Evolutionary conservation across 1,139 yeast species (phyloP), one percentile per base, ranked within the genome.

Genomic region (Kodamaea sp.): DNA sequence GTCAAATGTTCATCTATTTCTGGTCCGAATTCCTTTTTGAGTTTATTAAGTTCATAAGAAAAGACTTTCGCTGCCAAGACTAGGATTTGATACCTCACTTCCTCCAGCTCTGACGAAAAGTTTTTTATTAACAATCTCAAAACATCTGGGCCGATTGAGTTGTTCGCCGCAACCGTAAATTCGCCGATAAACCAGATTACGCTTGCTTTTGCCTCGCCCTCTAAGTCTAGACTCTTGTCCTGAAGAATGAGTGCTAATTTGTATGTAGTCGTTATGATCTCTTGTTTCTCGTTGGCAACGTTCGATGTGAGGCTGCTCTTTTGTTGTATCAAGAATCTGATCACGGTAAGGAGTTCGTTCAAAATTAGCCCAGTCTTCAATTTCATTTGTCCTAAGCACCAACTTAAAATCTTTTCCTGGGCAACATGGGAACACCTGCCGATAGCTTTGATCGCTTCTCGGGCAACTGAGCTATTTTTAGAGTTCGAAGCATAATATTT

Each of bases 121-220:
- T 55, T 59, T 26, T 70, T 70, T n/a, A 83, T 60, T 26, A 84
- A 59, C 7, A 62, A 59, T 34, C 96, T 70, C 37, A 89, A 64
- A 1, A 88, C 77, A 55, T 92, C 97, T 0, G 95, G 94, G 1
- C 88, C 88, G 29, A 85, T 70, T 15, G 53, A 34, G 30, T 69
- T 69, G 7, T 59, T 49, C 7, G 63, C 57, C n/a, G 57, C 53
- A 27, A 59, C 66, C 0, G 75, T 61, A 51, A 85, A 83, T 52
- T 92, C 97, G 2, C 97, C 97, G 28, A 92, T 76, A 9, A 90
- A 72, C 97, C 97, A 94, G 12, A 92, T 73, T 14, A 89, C 80
- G 37, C 94, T 84, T 1, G 95, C 89, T 44, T 81, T 78, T 0
- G 97, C 96, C 12, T 70, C 69, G 15, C 64, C 55, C 20, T 62